phyloP scores from a whole-genome alignment of 2,329 filamentous ascomycete species.

The Parafenestella ontariensis region DNA sequence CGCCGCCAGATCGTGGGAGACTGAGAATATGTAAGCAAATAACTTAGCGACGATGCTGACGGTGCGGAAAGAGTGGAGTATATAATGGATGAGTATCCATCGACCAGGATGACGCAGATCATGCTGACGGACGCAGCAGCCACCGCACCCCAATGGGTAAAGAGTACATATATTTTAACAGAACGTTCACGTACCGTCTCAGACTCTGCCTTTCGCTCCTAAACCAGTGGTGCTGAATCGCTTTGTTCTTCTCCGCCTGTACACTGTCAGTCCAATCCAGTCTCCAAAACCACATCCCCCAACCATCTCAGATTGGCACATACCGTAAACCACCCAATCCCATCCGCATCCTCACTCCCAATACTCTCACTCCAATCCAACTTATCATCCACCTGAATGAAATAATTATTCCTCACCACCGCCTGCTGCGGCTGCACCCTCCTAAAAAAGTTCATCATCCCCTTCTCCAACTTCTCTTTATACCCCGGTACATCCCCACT shows the following conservation, averaged over 20 bases:
- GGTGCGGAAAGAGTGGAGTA: neutral
- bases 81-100: too few species aligned
- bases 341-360: slow-evolving; percentile 70
- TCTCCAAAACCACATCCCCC: neutral
- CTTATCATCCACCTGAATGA: slow-evolving; percentile 82
- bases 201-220: slow-evolving; percentile 77
- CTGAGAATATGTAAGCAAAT: slow-evolving; percentile 21
- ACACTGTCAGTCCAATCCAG: slow-evolving; percentile 8
- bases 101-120: neutral
- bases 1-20: slow-evolving; percentile 54
- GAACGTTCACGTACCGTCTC: slow-evolving; percentile 54
- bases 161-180: neutral
- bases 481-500: slow-evolving; percentile 77
- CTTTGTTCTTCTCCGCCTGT: slow-evolving; percentile 72
- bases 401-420: slow-evolving; percentile 80
- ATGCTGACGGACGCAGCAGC: slow-evolving; percentile 3
- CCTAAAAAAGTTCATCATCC: slow-evolving; percentile 83
- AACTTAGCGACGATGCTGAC: neutral
- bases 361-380: slow-evolving; percentile 80
- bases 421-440: slow-evolving; percentile 72
- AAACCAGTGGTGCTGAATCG: slow-evolving; percentile 77
- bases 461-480: slow-evolving; percentile 73
- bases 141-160: neutral
- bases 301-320: too few species aligned
- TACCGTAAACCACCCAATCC: slow-evolving; percentile 72